A percentile compares a stretch with the other conserved stretches of the same genome.
These are phyloP conservation scores for Physocladia obscura DNA, from an alignment of 192 early-diverging fungal species.

Conservation along the genomic window DNA sequence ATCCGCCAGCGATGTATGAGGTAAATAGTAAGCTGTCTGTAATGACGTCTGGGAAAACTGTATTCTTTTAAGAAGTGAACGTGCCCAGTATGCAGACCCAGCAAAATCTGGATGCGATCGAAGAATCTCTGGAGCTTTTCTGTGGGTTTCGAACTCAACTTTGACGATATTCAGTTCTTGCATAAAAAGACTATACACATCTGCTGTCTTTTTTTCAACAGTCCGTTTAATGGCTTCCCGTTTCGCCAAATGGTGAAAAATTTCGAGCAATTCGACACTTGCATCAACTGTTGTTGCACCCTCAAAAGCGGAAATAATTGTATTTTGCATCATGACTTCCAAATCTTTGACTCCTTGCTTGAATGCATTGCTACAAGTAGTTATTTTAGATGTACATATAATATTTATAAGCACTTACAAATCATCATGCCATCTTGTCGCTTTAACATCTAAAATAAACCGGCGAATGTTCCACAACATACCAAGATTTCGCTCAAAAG, in stretches of 20 bases:
- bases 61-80: slow-evolving; percentile 52
- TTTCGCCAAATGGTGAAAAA: slow-evolving; percentile 63
- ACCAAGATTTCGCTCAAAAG: slow-evolving; percentile 56
- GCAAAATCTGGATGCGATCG: slow-evolving; percentile 58
- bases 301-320: slow-evolving; percentile 62
- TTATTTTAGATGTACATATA: neutral
- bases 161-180: slow-evolving; percentile 62
- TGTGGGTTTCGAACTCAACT: slow-evolving; percentile 58
- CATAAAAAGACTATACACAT: slow-evolving; percentile 55
- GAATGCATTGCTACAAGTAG: slow-evolving; percentile 54
- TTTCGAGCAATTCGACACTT: slow-evolving; percentile 61
- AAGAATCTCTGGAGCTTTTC: slow-evolving; percentile 57
- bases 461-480: slow-evolving; percentile 57
- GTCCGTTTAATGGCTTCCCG: slow-evolving; percentile 67
- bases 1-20: slow-evolving; percentile 46
- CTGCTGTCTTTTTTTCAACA: slow-evolving; percentile 64
- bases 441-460: slow-evolving; percentile 65
- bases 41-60: slow-evolving; percentile 43
- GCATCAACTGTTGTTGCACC: slow-evolving; percentile 53
- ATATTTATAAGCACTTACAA: slow-evolving; percentile 11
- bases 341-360: slow-evolving; percentile 69
- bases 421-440: slow-evolving; percentile 67
- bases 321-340: slow-evolving; percentile 69
- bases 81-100: slow-evolving; percentile 63
- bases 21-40: slow-evolving; percentile 56